Conservation (phyloP, 345 rosid genomes). For the Linum tenue region DNA sequence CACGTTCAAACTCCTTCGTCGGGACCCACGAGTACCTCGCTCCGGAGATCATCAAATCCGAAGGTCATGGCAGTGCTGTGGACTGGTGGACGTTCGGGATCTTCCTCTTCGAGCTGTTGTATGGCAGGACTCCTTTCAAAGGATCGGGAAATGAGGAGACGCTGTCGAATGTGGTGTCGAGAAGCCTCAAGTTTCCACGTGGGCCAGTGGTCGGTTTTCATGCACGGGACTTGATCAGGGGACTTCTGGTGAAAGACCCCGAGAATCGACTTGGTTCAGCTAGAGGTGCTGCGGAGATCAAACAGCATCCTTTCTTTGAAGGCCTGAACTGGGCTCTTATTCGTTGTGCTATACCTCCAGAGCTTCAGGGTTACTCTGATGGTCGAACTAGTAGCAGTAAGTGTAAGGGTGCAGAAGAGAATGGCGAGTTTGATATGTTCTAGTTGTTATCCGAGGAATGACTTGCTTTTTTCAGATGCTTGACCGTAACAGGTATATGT, state of each 20-base stretch:
- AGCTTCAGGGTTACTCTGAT: conserved; percentile 37
- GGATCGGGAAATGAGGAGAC: not conserved
- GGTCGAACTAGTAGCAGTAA: conserved; percentile 15
- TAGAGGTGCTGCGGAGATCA: conserved; percentile 74
- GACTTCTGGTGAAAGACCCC: conserved; percentile 58
- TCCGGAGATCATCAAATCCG: conserved; percentile 73
- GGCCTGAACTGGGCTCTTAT: conserved; percentile 80
- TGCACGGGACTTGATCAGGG: conserved; percentile 62
- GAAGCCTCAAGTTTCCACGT: conserved; percentile 52
- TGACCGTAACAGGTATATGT: conserved; percentile 8
- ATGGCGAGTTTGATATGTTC: conserved; percentile 49
- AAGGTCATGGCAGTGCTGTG: conserved; percentile 33
- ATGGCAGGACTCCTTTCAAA: not conserved
- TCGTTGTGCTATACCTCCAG: conserved; percentile 62
- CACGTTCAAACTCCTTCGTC: conserved; percentile 72
- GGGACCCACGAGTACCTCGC: conserved; percentile 77
- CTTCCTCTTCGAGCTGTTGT: not conserved
- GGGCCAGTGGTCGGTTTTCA: conserved; percentile 49
- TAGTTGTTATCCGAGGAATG: conserved; percentile 10
- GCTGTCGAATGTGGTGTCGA: not conserved
- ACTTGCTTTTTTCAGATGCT: not conserved
- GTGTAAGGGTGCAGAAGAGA: conserved; percentile 28
- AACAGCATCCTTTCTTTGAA: conserved; percentile 60
- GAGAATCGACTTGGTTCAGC: conserved; percentile 50
- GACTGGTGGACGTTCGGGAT: not conserved